Evolutionary conservation across 2,329 filamentous ascomycete species (phyloP), one percentile per base, ranked within the genome.

Genomic region (Colletotrichum paranaense): DNA sequence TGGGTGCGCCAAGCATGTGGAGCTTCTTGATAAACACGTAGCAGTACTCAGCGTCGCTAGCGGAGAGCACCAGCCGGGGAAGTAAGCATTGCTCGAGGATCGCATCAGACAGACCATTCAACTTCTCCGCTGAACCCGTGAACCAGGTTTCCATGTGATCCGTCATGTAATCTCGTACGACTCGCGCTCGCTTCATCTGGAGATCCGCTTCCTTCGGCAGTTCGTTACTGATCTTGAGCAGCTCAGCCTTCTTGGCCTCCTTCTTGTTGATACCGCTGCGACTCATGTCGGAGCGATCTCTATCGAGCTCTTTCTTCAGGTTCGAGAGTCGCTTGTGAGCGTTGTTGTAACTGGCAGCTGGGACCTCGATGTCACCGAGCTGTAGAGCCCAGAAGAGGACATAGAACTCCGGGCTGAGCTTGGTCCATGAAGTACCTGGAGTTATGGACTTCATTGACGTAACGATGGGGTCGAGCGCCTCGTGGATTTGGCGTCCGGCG

Each of bases 311-410:
- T 42, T 90, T 87, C 60, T 93, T 89, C 78, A 93, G 91, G 68
- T 90, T 90, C 76, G 92, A 90, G 26, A 95, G 86, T 9, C 91
- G 88, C 24, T 91, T 89, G 46, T 92, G 91, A 79, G 97, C 95
- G 19, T 91, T 89, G 60, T 93, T 89, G 80, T 99, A 99, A 73
- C 92, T 93, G 42, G 91, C 88, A 74, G 91, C 91, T 1, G 94
- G 94, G 75, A 95, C 91, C 69, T 91, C 90, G 70, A 98, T 86
- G 80, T 99, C 96, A 58, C 93, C 92, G 3, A 97, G 88, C 32
- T 95, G 92, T 14, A 98, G 87, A 63, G 95, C 92, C 97, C 97
- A 99, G 83, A 99, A 99, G 0, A 93, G 94, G 56, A 94, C 91
- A 79, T 95, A 98, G 80, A 98, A 96, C 35, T 94, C 91, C 0